Percentiles rank a stretch among this genome's conserved stretches.
Evolutionary conservation across 768 basidiomycete genomes (phyloP).

Genomic region (Porpolomopsis calyptriformis): DNA sequence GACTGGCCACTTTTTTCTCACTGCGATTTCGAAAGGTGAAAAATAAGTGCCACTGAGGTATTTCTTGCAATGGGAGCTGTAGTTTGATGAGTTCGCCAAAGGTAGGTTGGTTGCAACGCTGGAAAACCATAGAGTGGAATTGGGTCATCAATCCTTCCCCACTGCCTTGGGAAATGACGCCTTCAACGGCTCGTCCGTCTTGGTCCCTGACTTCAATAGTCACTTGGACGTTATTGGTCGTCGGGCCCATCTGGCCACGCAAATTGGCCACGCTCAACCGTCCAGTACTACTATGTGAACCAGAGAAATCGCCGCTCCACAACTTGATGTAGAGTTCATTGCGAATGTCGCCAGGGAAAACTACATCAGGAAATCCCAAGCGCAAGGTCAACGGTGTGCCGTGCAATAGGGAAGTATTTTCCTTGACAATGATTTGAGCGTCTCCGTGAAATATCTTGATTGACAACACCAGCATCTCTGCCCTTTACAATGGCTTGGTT

Average conservation of each 20-base stretch:
- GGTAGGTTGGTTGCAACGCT: constrained; percentile 78
- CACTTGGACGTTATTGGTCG: constrained; percentile 72
- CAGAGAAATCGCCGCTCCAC: constrained; percentile 83
- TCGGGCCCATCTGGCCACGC: constrained; percentile 43
- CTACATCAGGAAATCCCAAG: constrained; percentile 92
- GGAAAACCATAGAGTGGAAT: constrained; percentile 87
- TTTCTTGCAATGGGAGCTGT: constrained; percentile 53
- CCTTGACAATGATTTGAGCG: constrained; percentile 57
- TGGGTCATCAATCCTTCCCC: constrained; percentile 73
- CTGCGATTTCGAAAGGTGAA: constrained; percentile 82
- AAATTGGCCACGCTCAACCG: constrained; percentile 54
- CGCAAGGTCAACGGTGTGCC: constrained; percentile 75
- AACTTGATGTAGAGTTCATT: constrained; percentile 96
- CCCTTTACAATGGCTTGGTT: constrained; percentile 50
- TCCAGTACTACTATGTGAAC: constrained; percentile 36
- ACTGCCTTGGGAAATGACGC: constrained; percentile 70
- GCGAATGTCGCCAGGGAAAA: constrained; percentile 83
- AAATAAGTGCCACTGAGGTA: constrained; percentile 83
- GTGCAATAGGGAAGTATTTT: constrained; percentile 76
- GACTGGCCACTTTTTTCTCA: constrained; percentile 35
- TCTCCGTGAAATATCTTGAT: constrained; percentile 86
- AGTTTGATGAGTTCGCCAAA: constrained; percentile 92
- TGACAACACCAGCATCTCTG: constrained; percentile 78
- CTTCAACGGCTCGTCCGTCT: constrained; percentile 57
- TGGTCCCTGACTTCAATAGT: constrained; percentile 76